Conservation (phyloP, 2,329 filamentous ascomycete species). For the Penicillium sp. region DNA sequence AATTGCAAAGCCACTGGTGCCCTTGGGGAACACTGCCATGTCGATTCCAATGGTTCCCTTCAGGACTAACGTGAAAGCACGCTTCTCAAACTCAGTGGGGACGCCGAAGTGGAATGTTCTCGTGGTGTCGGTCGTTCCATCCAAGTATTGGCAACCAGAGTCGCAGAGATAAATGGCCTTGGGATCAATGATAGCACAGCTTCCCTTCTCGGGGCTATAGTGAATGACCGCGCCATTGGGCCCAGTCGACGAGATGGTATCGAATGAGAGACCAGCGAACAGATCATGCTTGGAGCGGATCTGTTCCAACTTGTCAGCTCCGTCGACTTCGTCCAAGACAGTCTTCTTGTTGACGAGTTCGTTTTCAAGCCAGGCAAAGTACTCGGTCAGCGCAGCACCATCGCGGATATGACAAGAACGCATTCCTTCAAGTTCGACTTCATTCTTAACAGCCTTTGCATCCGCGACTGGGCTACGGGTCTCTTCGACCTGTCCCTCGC, state of each 20-base stretch:
- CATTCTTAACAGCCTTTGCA: conserved; percentile 92
- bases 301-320: conserved; percentile 83
- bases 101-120: conserved; percentile 88
- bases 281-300: conserved; percentile 60
- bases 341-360: conserved; percentile 72
- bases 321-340: conserved; percentile 80
- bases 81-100: conserved; percentile 78
- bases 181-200: conserved; percentile 79
- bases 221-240: conserved; percentile 93
- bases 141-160: conserved; percentile 92
- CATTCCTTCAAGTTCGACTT: conserved; percentile 87
- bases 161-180: conserved; percentile 89
- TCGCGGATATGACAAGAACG: conserved; percentile 89
- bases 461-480: conserved; percentile 82
- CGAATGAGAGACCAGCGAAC: conserved; percentile 88
- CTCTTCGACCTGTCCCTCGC: conserved; percentile 81
- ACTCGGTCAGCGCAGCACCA: conserved; percentile 84
- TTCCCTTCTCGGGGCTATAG: conserved; percentile 82
- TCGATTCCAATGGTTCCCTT: conserved; percentile 93
- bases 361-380: conserved; percentile 95
- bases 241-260: conserved; percentile 93
- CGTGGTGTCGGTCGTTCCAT: conserved; percentile 95
- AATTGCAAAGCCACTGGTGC: conserved; percentile 88
- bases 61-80: conserved; percentile 88
- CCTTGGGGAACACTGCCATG: conserved; percentile 84